These are phyloP conservation scores for Zygosaccharomyces siamensis DNA, from an alignment of 805 yeast species.

Conservation along the genomic window DNA sequence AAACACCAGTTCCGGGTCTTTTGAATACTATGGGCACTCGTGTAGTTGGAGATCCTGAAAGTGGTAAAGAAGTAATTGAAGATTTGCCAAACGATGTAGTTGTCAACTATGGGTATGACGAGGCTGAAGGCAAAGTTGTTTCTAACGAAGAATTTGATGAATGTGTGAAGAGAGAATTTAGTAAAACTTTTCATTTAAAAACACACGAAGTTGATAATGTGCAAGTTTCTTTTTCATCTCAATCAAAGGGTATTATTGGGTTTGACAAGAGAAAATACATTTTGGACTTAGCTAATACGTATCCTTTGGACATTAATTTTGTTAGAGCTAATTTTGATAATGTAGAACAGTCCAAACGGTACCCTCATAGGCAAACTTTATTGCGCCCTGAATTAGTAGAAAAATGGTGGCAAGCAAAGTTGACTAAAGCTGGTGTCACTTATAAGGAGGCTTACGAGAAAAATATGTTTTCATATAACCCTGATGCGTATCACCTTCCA, in stretches of 20 bases:
- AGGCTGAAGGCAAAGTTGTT: slow-evolving; percentile 48
- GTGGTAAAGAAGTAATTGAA: slow-evolving; percentile 38
- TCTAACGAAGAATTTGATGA: slow-evolving; percentile 50
- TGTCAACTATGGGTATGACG: slow-evolving; percentile 72
- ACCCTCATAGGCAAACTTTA: slow-evolving; percentile 78
- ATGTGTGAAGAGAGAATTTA: slow-evolving; percentile 50
- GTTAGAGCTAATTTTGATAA: slow-evolving; percentile 50
- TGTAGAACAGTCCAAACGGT: slow-evolving; percentile 42
- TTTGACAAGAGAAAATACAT: slow-evolving; percentile 80
- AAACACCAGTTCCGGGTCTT: slow-evolving; percentile 91
- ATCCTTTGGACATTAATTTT: slow-evolving; percentile 81
- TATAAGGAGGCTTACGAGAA: slow-evolving; percentile 38
- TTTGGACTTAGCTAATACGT: slow-evolving; percentile 75
- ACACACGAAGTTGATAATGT: slow-evolving; percentile 48
- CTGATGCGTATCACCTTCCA: slow-evolving; percentile 63
- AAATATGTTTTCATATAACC: slow-evolving; percentile 58
- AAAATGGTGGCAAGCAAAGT: slow-evolving; percentile 78
- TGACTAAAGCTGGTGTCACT: slow-evolving; percentile 38
- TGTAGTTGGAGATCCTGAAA: slow-evolving; percentile 38
- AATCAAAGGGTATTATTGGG: slow-evolving; percentile 81
- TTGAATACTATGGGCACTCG: slow-evolving; percentile 39
- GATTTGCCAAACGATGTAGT: slow-evolving; percentile 39
- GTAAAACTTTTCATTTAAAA: slow-evolving; percentile 75
- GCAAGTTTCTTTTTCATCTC: slow-evolving; percentile 63
- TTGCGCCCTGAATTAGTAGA: slow-evolving; percentile 85